phyloP scores from a whole-genome alignment of 2,329 filamentous ascomycete genomes.

The Capronia coronata region DNA sequence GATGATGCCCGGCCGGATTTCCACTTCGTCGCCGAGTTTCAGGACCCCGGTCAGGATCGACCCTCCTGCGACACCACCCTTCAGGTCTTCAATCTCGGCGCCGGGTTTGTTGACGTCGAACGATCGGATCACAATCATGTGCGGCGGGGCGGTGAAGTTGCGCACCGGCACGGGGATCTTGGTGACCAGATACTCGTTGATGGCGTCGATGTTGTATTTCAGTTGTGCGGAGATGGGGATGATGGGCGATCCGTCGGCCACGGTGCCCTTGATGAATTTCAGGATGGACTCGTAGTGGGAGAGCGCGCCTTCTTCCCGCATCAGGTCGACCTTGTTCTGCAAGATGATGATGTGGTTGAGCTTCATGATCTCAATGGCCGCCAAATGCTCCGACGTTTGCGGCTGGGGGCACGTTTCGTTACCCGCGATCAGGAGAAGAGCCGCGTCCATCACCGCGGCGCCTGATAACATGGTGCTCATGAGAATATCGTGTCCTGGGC shows the following conservation, averaged over 20 bases:
- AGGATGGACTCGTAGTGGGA: conserved; percentile 95
- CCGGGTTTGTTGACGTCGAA: conserved; percentile 99
- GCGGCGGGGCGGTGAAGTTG: conserved; percentile 85
- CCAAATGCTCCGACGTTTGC: conserved; percentile 96
- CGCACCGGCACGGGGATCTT: conserved; percentile 87
- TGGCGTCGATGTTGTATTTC: conserved; percentile 98
- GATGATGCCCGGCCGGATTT: conserved; percentile 97
- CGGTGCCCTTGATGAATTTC: conserved; percentile 97
- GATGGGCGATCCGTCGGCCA: conserved; percentile 88
- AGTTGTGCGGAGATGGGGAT: conserved; percentile 96
- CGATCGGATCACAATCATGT: conserved; percentile 98
- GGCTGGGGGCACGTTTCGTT: conserved; percentile 98
- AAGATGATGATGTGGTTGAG: conserved; percentile 98
- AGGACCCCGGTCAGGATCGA: conserved; percentile 93
- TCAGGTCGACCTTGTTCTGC: conserved; percentile 98
- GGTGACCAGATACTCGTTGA: conserved; percentile 92
- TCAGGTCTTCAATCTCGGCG: conserved; percentile 95
- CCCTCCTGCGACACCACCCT: conserved; percentile 97
- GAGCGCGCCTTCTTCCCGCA: conserved; percentile 89
- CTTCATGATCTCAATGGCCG: conserved; percentile 99
- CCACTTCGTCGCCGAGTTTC: conserved; percentile 95
- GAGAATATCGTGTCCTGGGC: conserved; percentile 99
- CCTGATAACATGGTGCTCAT: conserved; percentile 99
- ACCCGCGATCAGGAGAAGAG: conserved; percentile 88
- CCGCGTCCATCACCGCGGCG: conserved; percentile 98